Base-by-base conservation (phyloP, 352 stramenopile species). In the Phytophthora pluvialis region DNA sequence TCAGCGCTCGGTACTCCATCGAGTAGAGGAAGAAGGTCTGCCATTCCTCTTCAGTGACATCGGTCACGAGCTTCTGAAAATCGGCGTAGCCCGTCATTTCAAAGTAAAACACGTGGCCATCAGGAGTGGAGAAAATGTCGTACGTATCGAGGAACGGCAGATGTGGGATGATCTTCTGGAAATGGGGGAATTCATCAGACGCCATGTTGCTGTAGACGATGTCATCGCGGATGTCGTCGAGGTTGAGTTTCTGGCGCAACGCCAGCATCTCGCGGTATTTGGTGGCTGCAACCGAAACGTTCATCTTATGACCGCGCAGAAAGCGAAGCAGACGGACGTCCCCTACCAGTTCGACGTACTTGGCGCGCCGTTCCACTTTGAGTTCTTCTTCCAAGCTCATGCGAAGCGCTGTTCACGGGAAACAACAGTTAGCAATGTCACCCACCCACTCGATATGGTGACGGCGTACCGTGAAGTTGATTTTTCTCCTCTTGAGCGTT, bases 41-140 rank as follows among this genome's bases (percentile, higher is more conserved):
- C 81, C 80, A 91, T 48, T 93, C 84, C 5, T 90, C 84, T 44
- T 93, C 79, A 5, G 70, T 77, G 29, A 93, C 62, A 49, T 90
- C 69, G 18, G 74, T 78, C 4, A 89, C 31, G n/a, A 93, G 65
- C 0, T 78, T 80, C 16, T 75, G 75, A 5, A 91, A 60, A 57
- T 91, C 84, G 5, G 78, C 72, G 31, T 87, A 89, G 25, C 84
- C 84, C 25, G 80, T 76, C 73, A 90, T 86, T 64, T 93, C 84
- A 65, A 90, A 90, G 66, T 78, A 86, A 15, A 91, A 80, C 12
- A 88, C 74, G 51, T 87, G 68, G 51, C 56, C 67, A 18, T 78
- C 66, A 8, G 67, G 46, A 29, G 51, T 52, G 25, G 86, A 78
- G 5, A 59, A 72, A 15, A 90, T 56, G 42, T 91, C 82, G 65